A percentile compares a stretch with the other conserved stretches of the same genome.
Evolutionary conservation across 2,329 filamentous ascomycete genomes (phyloP).

Genomic region (Metarhizium rileyi): DNA sequence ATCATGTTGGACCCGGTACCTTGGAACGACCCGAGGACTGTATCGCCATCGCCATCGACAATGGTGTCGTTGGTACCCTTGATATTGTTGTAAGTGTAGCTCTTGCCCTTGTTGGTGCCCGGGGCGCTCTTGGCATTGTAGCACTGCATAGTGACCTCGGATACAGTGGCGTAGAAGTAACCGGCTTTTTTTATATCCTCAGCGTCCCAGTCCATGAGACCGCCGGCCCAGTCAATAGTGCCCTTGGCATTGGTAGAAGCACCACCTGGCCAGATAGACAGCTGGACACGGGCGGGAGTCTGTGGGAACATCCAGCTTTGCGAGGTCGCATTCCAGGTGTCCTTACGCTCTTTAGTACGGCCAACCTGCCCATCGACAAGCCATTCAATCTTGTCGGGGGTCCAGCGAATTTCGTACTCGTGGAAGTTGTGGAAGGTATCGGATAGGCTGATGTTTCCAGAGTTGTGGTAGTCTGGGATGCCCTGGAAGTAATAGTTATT

Average conservation of each 20-base stretch:
- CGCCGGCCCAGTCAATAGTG: constrained; percentile 87
- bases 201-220: constrained; percentile 72
- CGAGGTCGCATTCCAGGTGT: constrained; percentile 78
- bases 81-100: constrained; percentile 64
- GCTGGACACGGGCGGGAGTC: constrained; percentile 79
- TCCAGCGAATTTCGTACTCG: constrained; percentile 91
- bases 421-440: constrained; percentile 74
- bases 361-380: constrained; percentile 70
- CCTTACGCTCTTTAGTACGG: constrained; percentile 62
- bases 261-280: constrained; percentile 95
- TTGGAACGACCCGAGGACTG: constrained; percentile 67
- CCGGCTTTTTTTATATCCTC: constrained; percentile 70
- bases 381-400: constrained; percentile 78
- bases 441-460: constrained; percentile 55
- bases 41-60: constrained; percentile 62
- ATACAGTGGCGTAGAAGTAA: constrained; percentile 80
- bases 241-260: constrained; percentile 67
- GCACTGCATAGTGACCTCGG: constrained; percentile 74
- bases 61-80: constrained; percentile 68
- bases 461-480: constrained; percentile 75
- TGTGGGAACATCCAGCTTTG: constrained; percentile 85
- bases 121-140: constrained; percentile 55
- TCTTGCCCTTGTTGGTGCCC: constrained; percentile 58
- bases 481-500: constrained; percentile 98
- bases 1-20: constrained; percentile 73